Conservation (phyloP, 2,329 filamentous ascomycete species). For the Colletotrichum camelliae region DNA sequence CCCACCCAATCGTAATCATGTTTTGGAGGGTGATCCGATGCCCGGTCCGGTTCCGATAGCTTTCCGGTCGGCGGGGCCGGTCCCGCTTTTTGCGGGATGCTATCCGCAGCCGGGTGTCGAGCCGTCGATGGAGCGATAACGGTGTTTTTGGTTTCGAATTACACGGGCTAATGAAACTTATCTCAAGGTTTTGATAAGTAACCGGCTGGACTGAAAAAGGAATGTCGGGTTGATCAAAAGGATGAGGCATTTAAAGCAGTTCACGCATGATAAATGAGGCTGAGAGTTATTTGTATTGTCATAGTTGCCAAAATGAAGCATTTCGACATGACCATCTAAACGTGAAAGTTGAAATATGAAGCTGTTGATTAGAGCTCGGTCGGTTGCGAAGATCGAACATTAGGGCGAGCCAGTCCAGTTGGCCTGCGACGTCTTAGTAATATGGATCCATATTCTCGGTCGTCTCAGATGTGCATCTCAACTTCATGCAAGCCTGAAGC, state of each 20-base stretch:
- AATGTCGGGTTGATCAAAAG: neutral
- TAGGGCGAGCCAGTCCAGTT: neutral
- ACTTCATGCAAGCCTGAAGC: neutral
- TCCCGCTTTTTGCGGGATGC: neutral
- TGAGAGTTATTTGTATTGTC: neutral
- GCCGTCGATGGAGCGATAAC: neutral
- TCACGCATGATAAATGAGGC: neutral
- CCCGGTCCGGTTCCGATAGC: neutral
- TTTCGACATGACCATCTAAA: neutral
- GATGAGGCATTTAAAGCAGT: neutral
- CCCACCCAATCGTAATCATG: constrained; percentile 56
- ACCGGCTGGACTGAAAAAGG: neutral
- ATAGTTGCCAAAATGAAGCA: neutral
- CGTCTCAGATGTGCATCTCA: neutral
- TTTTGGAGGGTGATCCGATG: neutral
- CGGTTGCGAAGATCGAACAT: neutral
- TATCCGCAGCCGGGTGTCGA: neutral
- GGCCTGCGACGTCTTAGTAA: neutral
- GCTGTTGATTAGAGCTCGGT: neutral
- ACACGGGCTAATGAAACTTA: neutral
- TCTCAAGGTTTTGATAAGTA: neutral
- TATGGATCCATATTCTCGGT: neutral
- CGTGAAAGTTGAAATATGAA: neutral
- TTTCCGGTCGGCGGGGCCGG: neutral
- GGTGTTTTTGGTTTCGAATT: neutral